Base-by-base conservation (phyloP, 768 basidiomycete species). In the Xanthoconium purpureum region DNA sequence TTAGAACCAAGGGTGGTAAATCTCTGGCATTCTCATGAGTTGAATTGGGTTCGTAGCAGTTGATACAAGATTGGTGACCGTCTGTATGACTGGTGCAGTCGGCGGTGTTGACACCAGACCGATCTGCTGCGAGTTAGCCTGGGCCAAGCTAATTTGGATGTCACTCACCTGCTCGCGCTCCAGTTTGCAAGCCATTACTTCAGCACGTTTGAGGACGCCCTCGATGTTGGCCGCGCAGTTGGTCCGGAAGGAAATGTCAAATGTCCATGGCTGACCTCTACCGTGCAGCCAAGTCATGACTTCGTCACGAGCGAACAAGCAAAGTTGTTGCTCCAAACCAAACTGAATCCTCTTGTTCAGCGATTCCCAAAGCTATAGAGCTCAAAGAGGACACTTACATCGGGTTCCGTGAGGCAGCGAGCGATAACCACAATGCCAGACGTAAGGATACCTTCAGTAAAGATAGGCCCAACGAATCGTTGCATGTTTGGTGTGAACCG, bases 401-500 rank as follows among this genome's bases (percentile, higher is more conserved):
- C 94, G 17, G 94, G 94, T 66, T 94, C 89, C 5, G 92, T 94
- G 45, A 99, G 77, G 57, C 88, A 88, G 47, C 94, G 83, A 6
- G 87, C 94, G 50, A 99, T 94, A 3, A 94, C 89, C 80, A 97
- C 89, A 49, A 96, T 85, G 5, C 90, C 86, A 9, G 90, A 82
- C 0, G 91, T 85, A 40, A 99, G 75, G 37, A 97, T 74, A 9
- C 96, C 97, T 70, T 99, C 97, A 1, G 87, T 90, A 40, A 91
- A 88, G 52, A 92, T 82, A 2, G 90, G 88, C 2, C 92, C 93
- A 37, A 98, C 74, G 76, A 99, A 95, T 59, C 83, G 80, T 73
- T 99, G 97, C 77, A 99, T 84, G 72, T 97, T 98, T 5, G 94
- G 94, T 5, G 97, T 98, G 61, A 96, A 84, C 37, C 97, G 88